Conservation (phyloP, 768 basidiomycete genomes). For the Rhodotorula paludigena region DNA sequence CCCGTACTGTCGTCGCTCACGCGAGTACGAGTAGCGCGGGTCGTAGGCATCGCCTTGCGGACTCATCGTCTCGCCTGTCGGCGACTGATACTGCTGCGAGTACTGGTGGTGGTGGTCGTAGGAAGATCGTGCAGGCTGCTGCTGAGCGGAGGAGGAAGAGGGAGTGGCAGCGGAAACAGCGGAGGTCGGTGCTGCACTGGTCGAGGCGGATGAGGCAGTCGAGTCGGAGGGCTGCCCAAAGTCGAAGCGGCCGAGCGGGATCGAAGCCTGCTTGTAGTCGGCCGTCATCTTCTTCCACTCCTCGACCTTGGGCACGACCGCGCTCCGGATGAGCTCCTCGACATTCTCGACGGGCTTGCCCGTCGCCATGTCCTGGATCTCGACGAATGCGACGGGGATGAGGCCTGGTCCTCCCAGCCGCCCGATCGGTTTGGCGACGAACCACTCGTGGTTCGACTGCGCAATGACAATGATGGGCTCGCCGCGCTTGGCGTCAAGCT, state of each 20-base stretch:
- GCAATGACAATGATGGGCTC: conserved; percentile 95
- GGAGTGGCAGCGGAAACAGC: not conserved
- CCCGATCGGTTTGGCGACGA: conserved; percentile 97
- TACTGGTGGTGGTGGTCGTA: not conserved
- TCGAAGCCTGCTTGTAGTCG: conserved; percentile 91
- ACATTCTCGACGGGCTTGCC: conserved; percentile 70
- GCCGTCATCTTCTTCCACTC: conserved; percentile 97
- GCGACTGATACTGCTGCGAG: not conserved
- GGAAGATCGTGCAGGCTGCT: not conserved
- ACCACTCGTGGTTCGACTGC: conserved; percentile 99
- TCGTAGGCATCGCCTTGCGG: not conserved
- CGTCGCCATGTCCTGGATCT: conserved; percentile 87
- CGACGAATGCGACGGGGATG: conserved; percentile 94
- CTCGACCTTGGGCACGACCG: conserved; percentile 90
- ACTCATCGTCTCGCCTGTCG: not conserved
- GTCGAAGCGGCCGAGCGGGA: conserved; percentile 88
- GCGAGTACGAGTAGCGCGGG: conserved; percentile 36
- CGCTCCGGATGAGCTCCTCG: conserved; percentile 71
- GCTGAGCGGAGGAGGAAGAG: not conserved
- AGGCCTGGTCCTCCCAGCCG: conserved; percentile 89
- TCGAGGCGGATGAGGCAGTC: conserved; percentile 53
- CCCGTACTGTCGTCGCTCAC: conserved; percentile 51
- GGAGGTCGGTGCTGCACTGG: conserved; percentile 39
- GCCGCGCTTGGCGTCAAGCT: conserved; percentile 87
- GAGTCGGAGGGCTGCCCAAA: conserved; percentile 44